These are phyloP conservation scores for Rosa persica DNA, from an alignment of 306 rosid species.

Conservation along the genomic window DNA sequence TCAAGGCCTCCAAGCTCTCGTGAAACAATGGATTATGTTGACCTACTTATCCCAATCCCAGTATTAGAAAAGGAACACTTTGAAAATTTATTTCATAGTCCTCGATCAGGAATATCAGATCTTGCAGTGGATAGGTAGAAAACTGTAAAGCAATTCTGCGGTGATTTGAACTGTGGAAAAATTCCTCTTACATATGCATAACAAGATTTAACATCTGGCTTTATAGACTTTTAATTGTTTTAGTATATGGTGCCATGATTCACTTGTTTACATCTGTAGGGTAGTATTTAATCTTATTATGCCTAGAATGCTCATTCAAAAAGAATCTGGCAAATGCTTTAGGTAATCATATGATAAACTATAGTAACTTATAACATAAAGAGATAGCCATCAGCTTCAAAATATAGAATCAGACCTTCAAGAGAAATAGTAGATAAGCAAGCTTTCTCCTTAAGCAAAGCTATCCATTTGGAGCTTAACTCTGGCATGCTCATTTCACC, in stretches of 20 bases:
- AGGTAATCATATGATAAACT: background rate
- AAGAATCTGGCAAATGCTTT: background rate
- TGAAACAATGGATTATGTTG: slow-evolving; percentile 12
- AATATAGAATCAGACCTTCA: slow-evolving; percentile 60
- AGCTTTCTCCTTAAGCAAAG: slow-evolving; percentile 95
- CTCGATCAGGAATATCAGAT: background rate
- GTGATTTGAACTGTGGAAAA: background rate
- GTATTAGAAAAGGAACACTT: background rate
- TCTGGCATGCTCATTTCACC: slow-evolving; percentile 64
- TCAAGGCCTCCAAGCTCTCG: slow-evolving; percentile 97
- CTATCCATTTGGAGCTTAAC: slow-evolving; percentile 91
- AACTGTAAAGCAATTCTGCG: background rate
- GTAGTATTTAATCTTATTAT: background rate
- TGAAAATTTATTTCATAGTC: background rate
- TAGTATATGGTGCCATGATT: background rate
- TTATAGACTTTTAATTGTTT: background rate
- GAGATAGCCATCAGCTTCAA: slow-evolving; percentile 7
- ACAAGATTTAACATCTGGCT: background rate
- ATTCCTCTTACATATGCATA: background rate
- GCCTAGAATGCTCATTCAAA: background rate
- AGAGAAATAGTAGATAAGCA: slow-evolving; percentile 89
- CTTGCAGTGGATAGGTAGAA: background rate
- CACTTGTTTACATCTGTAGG: background rate
- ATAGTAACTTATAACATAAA: slow-evolving; percentile 1
- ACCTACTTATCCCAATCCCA: background rate